Conservation (phyloP, 2,329 filamentous ascomycete genomes). For the Exserohilum rostratum region DNA sequence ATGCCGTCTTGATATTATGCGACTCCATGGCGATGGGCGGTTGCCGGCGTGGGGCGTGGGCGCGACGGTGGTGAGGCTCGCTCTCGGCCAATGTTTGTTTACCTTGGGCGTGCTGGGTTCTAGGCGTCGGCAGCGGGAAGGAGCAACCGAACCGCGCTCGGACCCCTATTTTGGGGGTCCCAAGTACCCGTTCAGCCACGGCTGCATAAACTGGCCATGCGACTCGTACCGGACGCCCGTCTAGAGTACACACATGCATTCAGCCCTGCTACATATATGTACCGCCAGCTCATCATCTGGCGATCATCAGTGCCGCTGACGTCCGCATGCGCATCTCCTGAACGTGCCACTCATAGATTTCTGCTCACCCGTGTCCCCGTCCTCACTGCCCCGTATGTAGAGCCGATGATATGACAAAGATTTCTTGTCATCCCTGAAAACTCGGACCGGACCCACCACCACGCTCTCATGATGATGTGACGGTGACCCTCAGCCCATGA, state of each 20-base stretch:
- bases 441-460: neutral
- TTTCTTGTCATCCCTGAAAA: neutral
- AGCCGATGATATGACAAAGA: neutral
- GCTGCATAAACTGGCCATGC: neutral
- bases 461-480: neutral
- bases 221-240: neutral
- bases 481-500: neutral
- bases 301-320: neutral
- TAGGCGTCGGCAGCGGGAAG: neutral
- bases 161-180: constrained; percentile 1
- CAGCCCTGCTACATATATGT: neutral
- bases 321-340: neutral
- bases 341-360: neutral
- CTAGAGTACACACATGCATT: neutral
- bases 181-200: neutral
- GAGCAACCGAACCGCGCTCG: constrained; percentile 11
- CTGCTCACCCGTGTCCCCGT: neutral
- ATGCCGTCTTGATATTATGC: constrained; percentile 64
- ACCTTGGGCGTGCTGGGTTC: constrained; percentile 4
- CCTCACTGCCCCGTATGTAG: neutral
- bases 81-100: constrained; percentile 22
- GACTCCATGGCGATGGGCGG: constrained; percentile 51
- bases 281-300: neutral
- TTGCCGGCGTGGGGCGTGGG: constrained; percentile 12
- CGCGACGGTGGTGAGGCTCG: constrained; percentile 4